A percentile compares a stretch with the other conserved stretches of the same genome.
These are phyloP conservation scores for Plasmodium fragile DNA, from an alignment of 169 alveolate species.

Conservation along the genomic window DNA sequence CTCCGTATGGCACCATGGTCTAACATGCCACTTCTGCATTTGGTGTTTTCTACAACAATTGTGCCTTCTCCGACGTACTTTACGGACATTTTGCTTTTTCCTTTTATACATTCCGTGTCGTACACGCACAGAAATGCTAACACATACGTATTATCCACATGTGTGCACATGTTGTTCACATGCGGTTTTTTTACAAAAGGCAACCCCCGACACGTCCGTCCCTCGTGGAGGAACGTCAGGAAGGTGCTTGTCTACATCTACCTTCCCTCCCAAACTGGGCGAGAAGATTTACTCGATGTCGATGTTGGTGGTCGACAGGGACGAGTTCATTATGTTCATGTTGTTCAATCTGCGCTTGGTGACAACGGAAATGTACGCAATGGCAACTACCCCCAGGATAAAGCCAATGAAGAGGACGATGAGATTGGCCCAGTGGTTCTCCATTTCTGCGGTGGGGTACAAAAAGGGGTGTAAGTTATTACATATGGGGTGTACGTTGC, in stretches of 20 bases:
- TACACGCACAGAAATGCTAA: neutral
- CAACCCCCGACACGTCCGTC: neutral
- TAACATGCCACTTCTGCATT: neutral
- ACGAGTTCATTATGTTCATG: constrained; percentile 60
- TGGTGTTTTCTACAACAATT: neutral
- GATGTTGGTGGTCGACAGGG: constrained; percentile 32
- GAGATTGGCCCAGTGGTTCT: constrained; percentile 54
- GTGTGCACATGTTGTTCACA: neutral
- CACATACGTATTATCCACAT: constrained; percentile 3
- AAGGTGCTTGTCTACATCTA: neutral
- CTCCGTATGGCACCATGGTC: neutral
- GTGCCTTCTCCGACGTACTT: neutral
- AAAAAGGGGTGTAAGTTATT: neutral
- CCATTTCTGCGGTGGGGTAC: constrained; percentile 24
- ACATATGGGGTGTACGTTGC: neutral
- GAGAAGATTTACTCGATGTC: constrained; percentile 35
- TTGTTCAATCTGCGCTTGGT: constrained; percentile 71
- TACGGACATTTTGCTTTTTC: neutral
- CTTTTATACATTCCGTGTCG: neutral
- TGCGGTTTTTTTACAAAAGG: neutral
- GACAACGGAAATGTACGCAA: constrained; percentile 66
- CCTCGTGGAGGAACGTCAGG: neutral
- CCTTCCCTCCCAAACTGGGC: neutral
- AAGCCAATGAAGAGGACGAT: constrained; percentile 56
- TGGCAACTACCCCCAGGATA: constrained; percentile 61